A percentile compares a stretch with the other conserved stretches of the same genome.
These are phyloP conservation scores for Abelmoschus esculentus DNA, from an alignment of 345 rosid genomes.

Conservation along the genomic window DNA sequence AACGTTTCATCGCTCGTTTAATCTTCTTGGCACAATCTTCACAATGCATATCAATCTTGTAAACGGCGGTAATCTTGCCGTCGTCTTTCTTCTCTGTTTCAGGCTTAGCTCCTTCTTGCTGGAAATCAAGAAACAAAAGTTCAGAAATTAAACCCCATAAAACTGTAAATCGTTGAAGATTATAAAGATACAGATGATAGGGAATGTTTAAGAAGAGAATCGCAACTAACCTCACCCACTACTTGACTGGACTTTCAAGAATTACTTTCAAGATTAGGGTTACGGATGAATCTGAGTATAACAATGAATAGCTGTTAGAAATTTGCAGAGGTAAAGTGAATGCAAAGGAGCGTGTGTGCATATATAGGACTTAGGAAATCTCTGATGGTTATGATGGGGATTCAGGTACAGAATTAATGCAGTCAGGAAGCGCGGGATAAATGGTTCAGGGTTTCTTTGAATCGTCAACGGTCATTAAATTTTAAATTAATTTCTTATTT, in stretches of 20 bases:
- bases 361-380: no score
- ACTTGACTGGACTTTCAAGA: neutral
- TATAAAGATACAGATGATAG: neutral
- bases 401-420: no score
- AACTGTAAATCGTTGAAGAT: neutral
- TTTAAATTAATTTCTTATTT: no score
- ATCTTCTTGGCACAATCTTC: conserved; percentile 85
- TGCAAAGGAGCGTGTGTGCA: no score
- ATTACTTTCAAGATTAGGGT: neutral
- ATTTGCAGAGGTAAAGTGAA: no score
- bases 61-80: conserved; percentile 35
- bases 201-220: neutral
- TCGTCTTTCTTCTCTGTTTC: conserved; percentile 47
- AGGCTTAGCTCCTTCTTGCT: conserved; percentile 28
- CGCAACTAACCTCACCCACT: conserved; percentile 54
- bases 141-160: neutral
- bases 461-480: no score
- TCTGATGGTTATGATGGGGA: no score
- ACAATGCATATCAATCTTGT: conserved; percentile 80
- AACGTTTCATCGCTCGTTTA: conserved; percentile 30
- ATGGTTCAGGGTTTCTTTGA: no score
- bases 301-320: conserved; percentile 7
- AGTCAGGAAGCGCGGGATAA: no score
- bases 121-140: conserved; percentile 3
- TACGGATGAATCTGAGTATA: neutral